phyloP scores from a whole-genome alignment of 108 stramenopile species.

The Skeletonema potamos region DNA sequence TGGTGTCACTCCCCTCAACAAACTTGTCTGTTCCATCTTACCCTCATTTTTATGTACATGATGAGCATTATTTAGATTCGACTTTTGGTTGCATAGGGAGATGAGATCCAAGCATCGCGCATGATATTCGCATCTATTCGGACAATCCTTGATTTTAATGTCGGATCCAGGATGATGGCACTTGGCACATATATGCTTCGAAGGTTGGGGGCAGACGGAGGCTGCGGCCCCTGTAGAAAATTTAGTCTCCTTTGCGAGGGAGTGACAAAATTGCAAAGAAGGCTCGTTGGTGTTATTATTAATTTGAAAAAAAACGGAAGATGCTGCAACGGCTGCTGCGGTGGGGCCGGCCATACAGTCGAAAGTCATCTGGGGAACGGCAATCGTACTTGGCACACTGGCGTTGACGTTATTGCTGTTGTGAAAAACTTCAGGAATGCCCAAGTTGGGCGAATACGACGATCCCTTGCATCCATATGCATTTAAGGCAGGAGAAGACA shows the following conservation, averaged over 20 bases:
- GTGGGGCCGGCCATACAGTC: neutral
- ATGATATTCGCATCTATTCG: slow-evolving; percentile 25
- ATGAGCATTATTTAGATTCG: slow-evolving; percentile 1
- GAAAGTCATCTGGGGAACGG: neutral
- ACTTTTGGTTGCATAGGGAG: neutral
- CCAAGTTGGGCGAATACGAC: neutral
- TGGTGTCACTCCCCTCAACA: neutral
- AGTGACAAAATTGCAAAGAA: neutral
- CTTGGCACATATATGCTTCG: slow-evolving; percentile 7
- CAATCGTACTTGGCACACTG: neutral
- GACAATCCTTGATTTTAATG: slow-evolving; percentile 15
- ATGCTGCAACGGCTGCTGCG: neutral
- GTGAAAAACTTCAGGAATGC: neutral
- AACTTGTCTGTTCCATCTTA: neutral
- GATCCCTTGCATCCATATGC: neutral
- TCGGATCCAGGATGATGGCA: slow-evolving; percentile 10
- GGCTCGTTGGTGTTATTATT: neutral
- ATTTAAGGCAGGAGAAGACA: neutral
- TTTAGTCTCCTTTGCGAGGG: neutral
- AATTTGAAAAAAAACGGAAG: neutral
- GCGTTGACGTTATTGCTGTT: neutral
- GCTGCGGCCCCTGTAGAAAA: neutral
- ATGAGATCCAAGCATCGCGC: slow-evolving; percentile 25
- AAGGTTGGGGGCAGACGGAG: neutral
- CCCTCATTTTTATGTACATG: neutral